Percentiles rank a stretch among this genome's conserved stretches.
Conservation (phyloP, 352 stramenopile species). For the Globisporangium cederbergense region DNA sequence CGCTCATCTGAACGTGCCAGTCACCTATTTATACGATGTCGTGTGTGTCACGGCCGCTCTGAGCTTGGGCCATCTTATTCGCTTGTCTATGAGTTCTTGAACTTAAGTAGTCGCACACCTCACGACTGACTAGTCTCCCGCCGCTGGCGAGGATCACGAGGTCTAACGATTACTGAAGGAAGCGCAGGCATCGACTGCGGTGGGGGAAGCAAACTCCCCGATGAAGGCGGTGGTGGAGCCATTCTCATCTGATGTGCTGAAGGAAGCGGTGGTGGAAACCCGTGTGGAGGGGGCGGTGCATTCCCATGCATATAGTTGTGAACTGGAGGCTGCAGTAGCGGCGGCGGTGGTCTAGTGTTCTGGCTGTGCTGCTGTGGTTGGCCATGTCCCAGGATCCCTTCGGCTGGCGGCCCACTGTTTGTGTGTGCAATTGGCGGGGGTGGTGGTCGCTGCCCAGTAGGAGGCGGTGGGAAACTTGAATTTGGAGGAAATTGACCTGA, state of each 20-base stretch:
- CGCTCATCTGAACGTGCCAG: too few species aligned
- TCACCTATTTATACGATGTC: too few species aligned
- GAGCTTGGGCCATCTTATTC: too few species aligned
- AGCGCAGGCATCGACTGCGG: background rate
- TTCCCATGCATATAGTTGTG: background rate
- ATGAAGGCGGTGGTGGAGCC: background rate
- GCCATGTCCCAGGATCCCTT: constrained; percentile 9
- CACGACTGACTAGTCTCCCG: constrained; percentile 12
- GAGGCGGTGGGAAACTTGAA: background rate
- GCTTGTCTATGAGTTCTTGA: too few species aligned
- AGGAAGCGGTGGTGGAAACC: background rate
- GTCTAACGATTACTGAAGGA: constrained; percentile 5
- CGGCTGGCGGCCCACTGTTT: background rate
- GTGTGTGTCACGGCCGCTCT: too few species aligned
- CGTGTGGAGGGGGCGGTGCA: background rate
- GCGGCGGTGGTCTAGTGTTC: background rate
- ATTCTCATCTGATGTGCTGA: constrained; percentile 2
- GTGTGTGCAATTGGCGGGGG: background rate
- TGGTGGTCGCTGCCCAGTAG: background rate
- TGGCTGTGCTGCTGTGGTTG: background rate
- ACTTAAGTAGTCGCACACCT: background rate
- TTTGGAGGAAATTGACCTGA: constrained; percentile 1
- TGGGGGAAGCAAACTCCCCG: background rate
- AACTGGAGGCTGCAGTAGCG: background rate
- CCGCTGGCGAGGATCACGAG: constrained; percentile 20